These are phyloP conservation scores for Chrysanthemum seticuspe DNA, from an alignment of 129 eudicot genomes.

Conservation along the genomic window DNA sequence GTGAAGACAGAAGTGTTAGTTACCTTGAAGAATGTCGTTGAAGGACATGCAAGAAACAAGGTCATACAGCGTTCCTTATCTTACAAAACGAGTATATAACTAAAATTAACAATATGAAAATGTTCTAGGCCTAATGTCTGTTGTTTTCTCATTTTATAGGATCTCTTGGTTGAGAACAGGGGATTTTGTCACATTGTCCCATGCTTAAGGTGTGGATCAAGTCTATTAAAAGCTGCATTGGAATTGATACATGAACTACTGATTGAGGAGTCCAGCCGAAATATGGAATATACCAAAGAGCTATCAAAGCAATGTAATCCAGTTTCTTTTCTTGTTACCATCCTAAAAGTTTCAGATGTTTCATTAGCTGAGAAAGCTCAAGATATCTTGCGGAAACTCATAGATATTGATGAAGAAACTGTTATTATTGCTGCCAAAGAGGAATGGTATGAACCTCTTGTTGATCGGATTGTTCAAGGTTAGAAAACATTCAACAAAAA, in stretches of 20 bases:
- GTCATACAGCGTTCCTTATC: conserved; percentile 16
- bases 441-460: conserved; percentile 60
- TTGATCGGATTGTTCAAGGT: conserved; percentile 47
- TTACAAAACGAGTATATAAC: not conserved
- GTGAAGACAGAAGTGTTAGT: conserved; percentile 37
- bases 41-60: conserved; percentile 66
- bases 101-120: not conserved
- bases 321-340: conserved; percentile 43
- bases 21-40: conserved; percentile 42
- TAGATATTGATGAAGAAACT: conserved; percentile 47
- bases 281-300: conserved; percentile 30
- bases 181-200: conserved; percentile 48
- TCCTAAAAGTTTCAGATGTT: conserved; percentile 25
- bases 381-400: conserved; percentile 44
- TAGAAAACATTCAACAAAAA: conserved; percentile 8
- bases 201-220: conserved; percentile 42
- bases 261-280: conserved; percentile 39
- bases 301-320: conserved; percentile 44
- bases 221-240: conserved; percentile 45
- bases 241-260: conserved; percentile 52
- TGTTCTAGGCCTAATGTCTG: conserved; percentile 7
- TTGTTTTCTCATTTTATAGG: conserved; percentile 28
- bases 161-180: conserved; percentile 39
- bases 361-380: conserved; percentile 39
- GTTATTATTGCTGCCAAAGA: conserved; percentile 43